Percentiles rank a stretch among this genome's conserved stretches.
Conservation (phyloP, 306 rosid genomes). For the Mucuna pruriens region DNA sequence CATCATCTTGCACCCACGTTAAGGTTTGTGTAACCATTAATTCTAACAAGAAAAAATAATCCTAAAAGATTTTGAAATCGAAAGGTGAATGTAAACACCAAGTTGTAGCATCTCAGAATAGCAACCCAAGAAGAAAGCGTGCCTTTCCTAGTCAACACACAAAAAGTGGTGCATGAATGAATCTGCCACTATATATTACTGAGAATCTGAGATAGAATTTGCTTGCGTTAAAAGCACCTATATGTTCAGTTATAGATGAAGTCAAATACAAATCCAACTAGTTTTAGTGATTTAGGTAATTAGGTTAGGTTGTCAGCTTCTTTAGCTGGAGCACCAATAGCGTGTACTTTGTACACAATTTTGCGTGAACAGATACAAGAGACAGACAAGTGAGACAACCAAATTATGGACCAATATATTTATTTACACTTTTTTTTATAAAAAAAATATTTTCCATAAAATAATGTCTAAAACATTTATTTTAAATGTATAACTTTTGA, state of each 20-base stretch:
- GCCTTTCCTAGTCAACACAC: background rate
- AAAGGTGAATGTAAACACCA: background rate
- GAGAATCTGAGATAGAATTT: background rate
- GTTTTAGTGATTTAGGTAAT: background rate
- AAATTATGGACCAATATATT: background rate
- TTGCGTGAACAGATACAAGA: background rate
- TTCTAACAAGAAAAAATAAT: background rate
- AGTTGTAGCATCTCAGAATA: background rate
- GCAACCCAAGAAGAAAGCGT: conserved; percentile 12
- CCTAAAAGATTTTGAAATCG: background rate
- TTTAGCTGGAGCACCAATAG: background rate
- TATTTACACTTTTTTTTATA: background rate
- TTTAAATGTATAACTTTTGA: background rate
- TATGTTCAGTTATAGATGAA: background rate
- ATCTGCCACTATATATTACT: background rate
- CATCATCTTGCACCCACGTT: conserved; percentile 27
- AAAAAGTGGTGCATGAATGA: background rate
- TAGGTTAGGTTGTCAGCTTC: background rate
- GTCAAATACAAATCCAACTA: background rate
- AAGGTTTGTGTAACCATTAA: background rate
- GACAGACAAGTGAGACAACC: background rate
- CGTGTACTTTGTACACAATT: background rate
- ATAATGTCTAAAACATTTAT: background rate
- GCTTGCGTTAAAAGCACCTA: background rate
- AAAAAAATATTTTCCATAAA: background rate